Conservation (phyloP, 768 basidiomycete species). For the Scleroderma citrinum region DNA sequence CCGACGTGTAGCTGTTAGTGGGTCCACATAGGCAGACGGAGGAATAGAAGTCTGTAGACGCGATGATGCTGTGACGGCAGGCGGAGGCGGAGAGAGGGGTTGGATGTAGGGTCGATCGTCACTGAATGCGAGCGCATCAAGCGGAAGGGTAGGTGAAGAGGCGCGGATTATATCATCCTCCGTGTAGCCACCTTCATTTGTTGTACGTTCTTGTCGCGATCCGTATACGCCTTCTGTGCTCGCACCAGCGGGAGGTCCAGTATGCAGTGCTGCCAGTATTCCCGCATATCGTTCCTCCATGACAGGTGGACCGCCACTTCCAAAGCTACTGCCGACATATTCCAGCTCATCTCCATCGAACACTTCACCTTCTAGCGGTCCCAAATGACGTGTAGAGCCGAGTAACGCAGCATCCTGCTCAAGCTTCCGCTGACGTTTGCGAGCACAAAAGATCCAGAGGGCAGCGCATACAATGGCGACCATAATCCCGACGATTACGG, state of each 20-base stretch:
- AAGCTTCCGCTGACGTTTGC: constrained; percentile 23
- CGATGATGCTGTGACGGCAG: background rate
- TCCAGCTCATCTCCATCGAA: constrained; percentile 8
- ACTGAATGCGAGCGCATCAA: constrained; percentile 5
- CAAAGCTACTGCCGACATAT: constrained; percentile 1
- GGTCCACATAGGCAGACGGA: constrained; percentile 22
- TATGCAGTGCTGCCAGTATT: constrained; percentile 20
- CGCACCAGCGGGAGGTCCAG: constrained; percentile 7
- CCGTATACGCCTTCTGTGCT: constrained; percentile 26
- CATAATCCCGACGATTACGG: constrained; percentile 19
- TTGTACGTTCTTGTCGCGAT: constrained; percentile 11
- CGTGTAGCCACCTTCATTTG: constrained; percentile 6
- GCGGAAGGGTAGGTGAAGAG: constrained; percentile 23
- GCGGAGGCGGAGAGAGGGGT: constrained; percentile 23
- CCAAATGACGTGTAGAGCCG: constrained; percentile 6
- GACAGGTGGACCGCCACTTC: background rate
- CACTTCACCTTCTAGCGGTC: constrained; percentile 22
- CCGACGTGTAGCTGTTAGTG: constrained; percentile 6
- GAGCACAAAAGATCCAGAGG: constrained; percentile 29
- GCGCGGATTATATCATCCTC: constrained; percentile 7
- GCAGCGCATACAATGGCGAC: constrained; percentile 21
- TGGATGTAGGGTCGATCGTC: constrained; percentile 13
- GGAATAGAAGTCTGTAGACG: constrained; percentile 13
- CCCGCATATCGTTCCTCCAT: constrained; percentile 24
- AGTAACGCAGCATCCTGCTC: constrained; percentile 13